phyloP scores from a whole-genome alignment of 495 filamentous ascomycete species.

The Penicillium dipodomyicola region DNA sequence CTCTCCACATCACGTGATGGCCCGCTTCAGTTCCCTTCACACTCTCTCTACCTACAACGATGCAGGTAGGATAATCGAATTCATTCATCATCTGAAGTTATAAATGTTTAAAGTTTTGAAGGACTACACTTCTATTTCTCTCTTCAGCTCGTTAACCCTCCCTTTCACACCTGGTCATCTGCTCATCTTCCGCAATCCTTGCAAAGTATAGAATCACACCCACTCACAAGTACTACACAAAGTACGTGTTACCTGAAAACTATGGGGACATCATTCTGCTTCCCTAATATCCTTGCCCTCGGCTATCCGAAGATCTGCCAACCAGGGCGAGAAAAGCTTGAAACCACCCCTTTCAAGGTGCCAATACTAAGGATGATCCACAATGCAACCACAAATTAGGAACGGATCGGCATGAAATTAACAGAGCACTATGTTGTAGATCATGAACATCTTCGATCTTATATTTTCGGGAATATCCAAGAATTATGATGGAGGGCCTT shows the following conservation, averaged over 20 bases:
- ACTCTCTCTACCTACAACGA: too few relatives aligned
- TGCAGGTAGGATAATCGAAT: too few relatives aligned
- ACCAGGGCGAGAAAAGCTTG: constrained; percentile 50
- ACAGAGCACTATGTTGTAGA: not conserved
- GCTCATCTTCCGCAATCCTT: constrained; percentile 11
- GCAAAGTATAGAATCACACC: constrained; percentile 6
- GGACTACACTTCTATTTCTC: not conserved
- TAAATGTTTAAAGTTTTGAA: not conserved
- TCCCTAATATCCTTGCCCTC: constrained; percentile 24
- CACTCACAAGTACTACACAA: constrained; percentile 3
- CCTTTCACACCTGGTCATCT: not conserved
- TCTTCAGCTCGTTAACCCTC: not conserved
- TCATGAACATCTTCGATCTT: not conserved
- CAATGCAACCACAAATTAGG: constrained; percentile 45
- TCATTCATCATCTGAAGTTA: too few relatives aligned
- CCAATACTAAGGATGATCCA: constrained; percentile 50
- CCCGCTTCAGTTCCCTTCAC: too few relatives aligned
- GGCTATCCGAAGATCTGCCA: constrained; percentile 38
- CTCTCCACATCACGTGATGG: constrained; percentile 31
- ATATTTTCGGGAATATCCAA: constrained; percentile 54
- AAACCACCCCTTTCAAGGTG: constrained; percentile 46
- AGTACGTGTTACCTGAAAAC: not conserved
- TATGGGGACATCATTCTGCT: constrained; percentile 14
- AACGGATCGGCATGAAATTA: constrained; percentile 41
- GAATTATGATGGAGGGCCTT: constrained; percentile 49